Conservation (phyloP, 345 rosid genomes). For the Orychophragmus violaceus region DNA sequence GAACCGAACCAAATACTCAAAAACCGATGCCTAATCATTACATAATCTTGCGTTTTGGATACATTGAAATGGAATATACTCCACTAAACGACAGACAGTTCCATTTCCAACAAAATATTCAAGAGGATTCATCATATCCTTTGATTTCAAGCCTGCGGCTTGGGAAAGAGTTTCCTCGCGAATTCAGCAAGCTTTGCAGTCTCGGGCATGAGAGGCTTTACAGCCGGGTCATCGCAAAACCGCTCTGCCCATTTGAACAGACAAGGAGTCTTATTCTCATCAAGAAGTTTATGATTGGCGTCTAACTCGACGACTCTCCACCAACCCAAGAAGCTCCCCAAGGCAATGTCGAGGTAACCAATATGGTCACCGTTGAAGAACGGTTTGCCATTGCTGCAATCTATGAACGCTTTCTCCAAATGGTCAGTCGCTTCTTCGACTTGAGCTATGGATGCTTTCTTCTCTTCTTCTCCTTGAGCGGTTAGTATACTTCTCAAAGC, state of each 20-base stretch:
- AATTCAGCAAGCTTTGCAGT: conserved; percentile 63
- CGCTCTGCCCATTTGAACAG: conserved; percentile 53
- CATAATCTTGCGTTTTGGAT: background rate
- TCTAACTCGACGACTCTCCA: conserved; percentile 39
- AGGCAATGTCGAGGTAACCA: conserved; percentile 62
- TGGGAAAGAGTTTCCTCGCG: conserved; percentile 37
- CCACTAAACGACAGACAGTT: background rate
- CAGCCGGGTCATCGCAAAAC: conserved; percentile 54
- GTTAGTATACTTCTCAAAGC: conserved; percentile 20
- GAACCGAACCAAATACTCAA: too few relatives aligned
- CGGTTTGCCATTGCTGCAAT: conserved; percentile 51
- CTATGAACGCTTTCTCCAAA: conserved; percentile 51
- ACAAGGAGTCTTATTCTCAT: conserved; percentile 44
- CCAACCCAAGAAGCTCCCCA: conserved; percentile 68
- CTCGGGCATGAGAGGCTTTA: conserved; percentile 62
- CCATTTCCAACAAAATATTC: background rate
- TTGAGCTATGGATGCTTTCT: conserved; percentile 29
- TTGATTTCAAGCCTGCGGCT: background rate
- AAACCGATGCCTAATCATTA: too few relatives aligned
- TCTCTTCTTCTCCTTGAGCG: conserved; percentile 41
- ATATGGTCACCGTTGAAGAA: conserved; percentile 68
- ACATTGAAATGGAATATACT: background rate
- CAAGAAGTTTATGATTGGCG: conserved; percentile 34
- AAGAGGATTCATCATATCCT: background rate
- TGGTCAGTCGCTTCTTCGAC: conserved; percentile 32